Base-by-base conservation (phyloP, 2,329 filamentous ascomycete species). In the Drechmeria coniospora region DNA sequence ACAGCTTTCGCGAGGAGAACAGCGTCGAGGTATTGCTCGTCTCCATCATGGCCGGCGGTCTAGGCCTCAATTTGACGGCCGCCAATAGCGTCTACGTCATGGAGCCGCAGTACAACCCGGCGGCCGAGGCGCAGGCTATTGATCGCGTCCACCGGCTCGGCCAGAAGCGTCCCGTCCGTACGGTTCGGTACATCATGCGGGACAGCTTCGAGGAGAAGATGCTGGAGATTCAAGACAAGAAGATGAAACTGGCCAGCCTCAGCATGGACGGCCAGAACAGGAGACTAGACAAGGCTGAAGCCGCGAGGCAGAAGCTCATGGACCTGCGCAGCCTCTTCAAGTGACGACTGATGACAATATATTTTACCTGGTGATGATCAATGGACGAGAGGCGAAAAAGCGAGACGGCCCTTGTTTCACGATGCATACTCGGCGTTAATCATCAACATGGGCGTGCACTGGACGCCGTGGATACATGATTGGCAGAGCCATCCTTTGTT, bases 21-120 rank as follows among this genome's bases (percentile, higher is more conserved):
- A 55, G 51, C 1, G 68, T 92, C 20, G 74, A 74, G 18, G 76
- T 93, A 29, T 84, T 95, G 27, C 68, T 95, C 8, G 83, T 93
- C 10, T 93, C 83, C 8, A 92, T 94, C 52, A 83, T 77, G 46
- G 87, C 87, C 0, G 90, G 87, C 37, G 87, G 90, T 12, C 68
- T 94, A 11, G 87, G 87, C 10, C 72, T 95, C 21, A 95, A 95
- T 46, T 60, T 95, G 30, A 94, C 86, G 0, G 65, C 80, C 0
- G 87, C 78, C 18, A 90, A 75, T 47, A 79, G 71, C 30, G 87
- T 92, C 10, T 95, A 90, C 49, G 79, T 95, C 43, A 95, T 98
- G 87, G 90, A 98, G 50, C 90, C 90, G 5, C 86, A 94, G 47
- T 98, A 87, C 59, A 98, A 98, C 45, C 90, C 90, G 0, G 86